Conservation (phyloP, 768 basidiomycete species). For the Kwoniella heveanensis region DNA sequence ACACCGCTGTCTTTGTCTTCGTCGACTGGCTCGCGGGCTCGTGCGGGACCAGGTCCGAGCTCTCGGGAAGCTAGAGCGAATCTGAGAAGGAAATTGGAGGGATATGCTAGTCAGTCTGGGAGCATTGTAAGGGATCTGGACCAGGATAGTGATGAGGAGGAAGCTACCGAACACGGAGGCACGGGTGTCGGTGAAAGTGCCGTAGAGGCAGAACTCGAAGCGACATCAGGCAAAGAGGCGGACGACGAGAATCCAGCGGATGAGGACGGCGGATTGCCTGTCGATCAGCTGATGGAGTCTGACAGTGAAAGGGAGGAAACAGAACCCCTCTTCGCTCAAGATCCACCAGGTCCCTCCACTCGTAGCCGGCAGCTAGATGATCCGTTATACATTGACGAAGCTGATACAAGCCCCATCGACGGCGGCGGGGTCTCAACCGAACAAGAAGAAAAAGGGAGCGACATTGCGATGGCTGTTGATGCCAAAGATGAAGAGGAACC, state of each 20-base stretch:
- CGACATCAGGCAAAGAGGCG: not conserved
- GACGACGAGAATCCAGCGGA: not conserved
- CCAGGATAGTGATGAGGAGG: not conserved
- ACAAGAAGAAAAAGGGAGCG: not conserved
- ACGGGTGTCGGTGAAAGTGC: not conserved
- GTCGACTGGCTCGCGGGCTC: not conserved
- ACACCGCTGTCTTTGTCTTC: not conserved
- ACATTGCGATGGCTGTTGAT: not conserved
- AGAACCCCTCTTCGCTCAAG: not conserved
- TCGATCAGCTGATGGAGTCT: not conserved
- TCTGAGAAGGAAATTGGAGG: constrained; percentile 61
- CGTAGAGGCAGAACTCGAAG: not conserved
- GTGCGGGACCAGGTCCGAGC: constrained; percentile 21
- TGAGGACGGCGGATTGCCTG: not conserved
- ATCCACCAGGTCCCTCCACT: not conserved
- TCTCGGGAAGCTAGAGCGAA: constrained; percentile 45
- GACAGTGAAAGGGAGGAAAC: not conserved
- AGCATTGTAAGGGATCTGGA: not conserved
- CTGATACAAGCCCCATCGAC: constrained; percentile 27
- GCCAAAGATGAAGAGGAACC: not conserved
- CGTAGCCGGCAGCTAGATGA: constrained; percentile 10
- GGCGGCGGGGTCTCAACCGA: constrained; percentile 5
- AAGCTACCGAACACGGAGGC: not conserved
- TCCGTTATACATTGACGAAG: constrained; percentile 34
- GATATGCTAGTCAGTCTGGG: constrained; percentile 60